A percentile compares a stretch with the other conserved stretches of the same genome.
These are phyloP conservation scores for Aphanoascus verrucosus DNA, from an alignment of 2,329 filamentous ascomycete species.

Conservation along the genomic window DNA sequence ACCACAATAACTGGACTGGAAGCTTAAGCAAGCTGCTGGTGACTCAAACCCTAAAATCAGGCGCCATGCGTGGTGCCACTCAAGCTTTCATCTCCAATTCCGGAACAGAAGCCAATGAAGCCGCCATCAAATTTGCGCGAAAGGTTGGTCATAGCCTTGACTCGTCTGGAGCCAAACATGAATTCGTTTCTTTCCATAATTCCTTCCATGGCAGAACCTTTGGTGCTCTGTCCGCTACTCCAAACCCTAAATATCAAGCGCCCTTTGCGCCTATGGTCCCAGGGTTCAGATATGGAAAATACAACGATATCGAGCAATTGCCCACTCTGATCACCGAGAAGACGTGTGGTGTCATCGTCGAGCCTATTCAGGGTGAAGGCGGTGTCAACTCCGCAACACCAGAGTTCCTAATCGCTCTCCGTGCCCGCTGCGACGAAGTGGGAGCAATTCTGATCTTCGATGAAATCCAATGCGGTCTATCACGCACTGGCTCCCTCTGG, in stretches of 20 bases:
- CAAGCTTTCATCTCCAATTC: conserved; percentile 93
- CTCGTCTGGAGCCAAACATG: conserved; percentile 60
- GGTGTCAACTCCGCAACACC: conserved; percentile 75
- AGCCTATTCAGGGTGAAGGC: conserved; percentile 95
- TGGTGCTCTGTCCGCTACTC: conserved; percentile 88
- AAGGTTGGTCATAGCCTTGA: conserved; percentile 74
- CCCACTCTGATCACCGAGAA: conserved; percentile 64
- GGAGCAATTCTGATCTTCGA: conserved; percentile 87
- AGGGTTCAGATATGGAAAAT: conserved; percentile 76
- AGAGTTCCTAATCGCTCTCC: conserved; percentile 76
- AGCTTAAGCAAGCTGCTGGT: conserved; percentile 76
- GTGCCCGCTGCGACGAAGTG: conserved; percentile 71
- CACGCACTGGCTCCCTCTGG: conserved; percentile 81
- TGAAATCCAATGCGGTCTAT: conserved; percentile 91
- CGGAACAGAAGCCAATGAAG: conserved; percentile 93
- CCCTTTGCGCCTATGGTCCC: conserved; percentile 94
- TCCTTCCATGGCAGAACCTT: conserved; percentile 96
- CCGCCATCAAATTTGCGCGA: conserved; percentile 89
- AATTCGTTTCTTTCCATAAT: conserved; percentile 80
- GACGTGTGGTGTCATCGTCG: conserved; percentile 89
- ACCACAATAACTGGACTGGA: conserved; percentile 94
- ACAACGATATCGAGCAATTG: conserved; percentile 68
- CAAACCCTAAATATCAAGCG: conserved; percentile 93
- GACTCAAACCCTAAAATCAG: conserved; percentile 65
- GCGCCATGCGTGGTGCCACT: conserved; percentile 68